Percentiles rank a stretch among this genome's conserved stretches.
Evolutionary conservation across 192 early-diverging fungal genomes (phyloP).

Genomic region (Coemansia reversa): DNA sequence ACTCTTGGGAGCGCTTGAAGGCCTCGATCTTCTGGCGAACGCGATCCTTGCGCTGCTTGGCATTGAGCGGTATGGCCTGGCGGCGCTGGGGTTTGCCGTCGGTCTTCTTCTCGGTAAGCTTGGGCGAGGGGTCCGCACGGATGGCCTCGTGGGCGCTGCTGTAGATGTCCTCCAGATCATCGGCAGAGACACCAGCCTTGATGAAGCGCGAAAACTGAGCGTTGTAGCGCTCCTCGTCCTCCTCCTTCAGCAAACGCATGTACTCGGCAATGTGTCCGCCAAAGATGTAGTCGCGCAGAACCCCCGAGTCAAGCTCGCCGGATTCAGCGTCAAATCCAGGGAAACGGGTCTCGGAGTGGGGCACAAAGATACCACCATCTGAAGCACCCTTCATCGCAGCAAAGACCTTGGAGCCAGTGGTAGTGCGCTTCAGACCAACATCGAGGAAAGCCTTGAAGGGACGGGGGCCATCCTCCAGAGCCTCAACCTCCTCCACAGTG

Average conservation of each 20-base stretch:
- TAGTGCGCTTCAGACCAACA: conserved; percentile 94
- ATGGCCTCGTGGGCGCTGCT: conserved; percentile 88
- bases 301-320: conserved; percentile 90
- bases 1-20: conserved; percentile 57
- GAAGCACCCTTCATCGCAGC: conserved; percentile 98
- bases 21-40: conserved; percentile 88
- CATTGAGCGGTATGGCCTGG: conserved; percentile 71
- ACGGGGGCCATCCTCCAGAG: conserved; percentile 85
- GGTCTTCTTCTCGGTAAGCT: conserved; percentile 70
- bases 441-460: conserved; percentile 99
- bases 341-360: conserved; percentile 96
- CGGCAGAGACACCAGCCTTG: conserved; percentile 79
- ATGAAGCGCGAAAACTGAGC: conserved; percentile 93
- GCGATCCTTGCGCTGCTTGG: conserved; percentile 88
- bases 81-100: conserved; percentile 73
- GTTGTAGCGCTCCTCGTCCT: conserved; percentile 98
- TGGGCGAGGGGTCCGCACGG: conserved; percentile 81
- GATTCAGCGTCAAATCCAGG: conserved; percentile 88
- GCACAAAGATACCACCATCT: conserved; percentile 97
- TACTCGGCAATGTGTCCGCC: conserved; percentile 97
- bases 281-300: conserved; percentile 95
- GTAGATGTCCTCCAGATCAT: conserved; percentile 96
- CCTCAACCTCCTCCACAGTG: conserved; percentile 82
- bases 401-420: conserved; percentile 96
- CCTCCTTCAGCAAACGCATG: conserved; percentile 97